A percentile compares a stretch with the other conserved stretches of the same genome.
phyloP scores from a whole-genome alignment of 331 rosid genomes.

The Quercus tomentella region DNA sequence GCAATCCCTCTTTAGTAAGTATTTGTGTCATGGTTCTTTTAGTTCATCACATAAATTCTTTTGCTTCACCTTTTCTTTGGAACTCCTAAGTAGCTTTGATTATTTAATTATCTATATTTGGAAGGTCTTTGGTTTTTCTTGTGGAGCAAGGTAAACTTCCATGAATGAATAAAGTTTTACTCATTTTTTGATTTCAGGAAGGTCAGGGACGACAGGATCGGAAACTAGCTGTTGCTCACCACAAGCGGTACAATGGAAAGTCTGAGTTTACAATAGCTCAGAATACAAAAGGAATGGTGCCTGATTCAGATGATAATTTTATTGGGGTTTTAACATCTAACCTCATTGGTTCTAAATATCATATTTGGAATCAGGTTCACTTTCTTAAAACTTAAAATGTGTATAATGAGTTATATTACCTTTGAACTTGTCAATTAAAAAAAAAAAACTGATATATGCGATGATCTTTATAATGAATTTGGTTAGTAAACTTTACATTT shows the following conservation, averaged over 20 bases:
- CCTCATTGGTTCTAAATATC: constrained; percentile 79
- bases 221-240: constrained; percentile 76
- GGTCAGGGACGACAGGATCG: constrained; percentile 87
- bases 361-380: constrained; percentile 78
- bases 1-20: not conserved
- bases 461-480: not conserved
- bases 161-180: not conserved
- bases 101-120: not conserved
- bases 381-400: not conserved
- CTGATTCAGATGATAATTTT: constrained; percentile 56
- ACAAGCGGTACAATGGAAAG: constrained; percentile 58
- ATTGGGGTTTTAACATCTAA: constrained; percentile 72
- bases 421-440: not conserved
- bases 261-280: constrained; percentile 66
- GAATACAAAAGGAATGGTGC: constrained; percentile 53
- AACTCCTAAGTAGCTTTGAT: not conserved
- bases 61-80: not conserved
- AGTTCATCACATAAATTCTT: not conserved
- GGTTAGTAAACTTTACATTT: not conserved
- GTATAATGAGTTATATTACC: not conserved
- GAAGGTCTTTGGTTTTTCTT: not conserved
- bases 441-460: not conserved
- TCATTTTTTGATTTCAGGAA: constrained; percentile 42
- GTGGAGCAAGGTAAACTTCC: not conserved
- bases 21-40: not conserved